Conservation (phyloP, 768 basidiomycete genomes). For the Leccinum barrowsii region DNA sequence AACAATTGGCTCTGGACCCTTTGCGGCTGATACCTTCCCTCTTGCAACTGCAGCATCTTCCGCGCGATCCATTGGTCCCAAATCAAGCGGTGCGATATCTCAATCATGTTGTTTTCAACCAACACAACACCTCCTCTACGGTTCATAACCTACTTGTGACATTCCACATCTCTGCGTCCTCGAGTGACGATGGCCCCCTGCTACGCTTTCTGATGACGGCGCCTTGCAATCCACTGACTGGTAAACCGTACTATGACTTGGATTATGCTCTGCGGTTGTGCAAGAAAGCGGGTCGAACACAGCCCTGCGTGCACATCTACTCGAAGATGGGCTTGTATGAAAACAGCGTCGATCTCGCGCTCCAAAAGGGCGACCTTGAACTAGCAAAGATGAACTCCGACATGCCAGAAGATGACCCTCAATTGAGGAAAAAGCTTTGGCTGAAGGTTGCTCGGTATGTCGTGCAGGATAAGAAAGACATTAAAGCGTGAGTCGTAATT, state of each 20-base stretch:
- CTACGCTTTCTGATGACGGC: constrained; percentile 80
- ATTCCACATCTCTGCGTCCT: constrained; percentile 62
- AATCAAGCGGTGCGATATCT: constrained; percentile 92
- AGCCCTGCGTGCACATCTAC: constrained; percentile 94
- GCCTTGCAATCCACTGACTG: constrained; percentile 77
- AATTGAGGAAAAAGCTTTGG: constrained; percentile 91
- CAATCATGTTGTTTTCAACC: constrained; percentile 77
- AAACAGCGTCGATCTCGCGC: constrained; percentile 90
- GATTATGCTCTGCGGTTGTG: constrained; percentile 95
- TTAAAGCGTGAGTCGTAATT: constrained; percentile 77
- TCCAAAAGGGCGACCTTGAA: constrained; percentile 93
- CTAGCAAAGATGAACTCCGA: constrained; percentile 94
- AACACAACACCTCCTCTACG: constrained; percentile 74
- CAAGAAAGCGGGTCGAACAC: constrained; percentile 74
- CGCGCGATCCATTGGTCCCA: constrained; percentile 66
- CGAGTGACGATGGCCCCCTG: constrained; percentile 71
- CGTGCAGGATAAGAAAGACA: constrained; percentile 96
- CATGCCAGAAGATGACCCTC: constrained; percentile 86
- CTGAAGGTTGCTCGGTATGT: constrained; percentile 98
- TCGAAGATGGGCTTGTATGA: constrained; percentile 97
- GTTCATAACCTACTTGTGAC: constrained; percentile 94
- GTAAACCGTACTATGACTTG: constrained; percentile 90
- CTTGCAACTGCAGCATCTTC: constrained; percentile 71
- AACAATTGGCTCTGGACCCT: constrained; percentile 75
- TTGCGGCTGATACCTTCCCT: constrained; percentile 86